A percentile compares a stretch with the other conserved stretches of the same genome.
Evolutionary conservation across 2,329 filamentous ascomycete species (phyloP).

Genomic region (Fusarium cyanostomum): DNA sequence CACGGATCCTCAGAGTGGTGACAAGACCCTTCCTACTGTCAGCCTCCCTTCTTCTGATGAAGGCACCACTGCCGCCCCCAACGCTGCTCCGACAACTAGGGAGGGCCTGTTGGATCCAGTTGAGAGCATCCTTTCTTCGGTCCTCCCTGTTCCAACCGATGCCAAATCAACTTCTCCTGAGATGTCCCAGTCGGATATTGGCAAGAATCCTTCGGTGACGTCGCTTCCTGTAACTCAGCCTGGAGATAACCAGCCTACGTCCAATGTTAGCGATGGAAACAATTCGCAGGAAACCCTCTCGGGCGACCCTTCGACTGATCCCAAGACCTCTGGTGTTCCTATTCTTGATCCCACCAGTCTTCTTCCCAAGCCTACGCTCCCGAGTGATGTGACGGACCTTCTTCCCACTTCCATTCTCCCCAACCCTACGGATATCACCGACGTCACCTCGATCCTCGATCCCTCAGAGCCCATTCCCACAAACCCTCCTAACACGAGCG

Average conservation of each 20-base stretch:
- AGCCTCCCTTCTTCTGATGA: conserved; percentile 7
- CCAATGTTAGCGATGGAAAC: conserved; percentile 4
- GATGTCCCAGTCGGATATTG: conserved; percentile 4
- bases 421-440: conserved; percentile 19
- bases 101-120: conserved; percentile 39
- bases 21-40: conserved; percentile 20
- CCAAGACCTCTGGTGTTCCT: conserved; percentile 19
- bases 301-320: conserved; percentile 17
- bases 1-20: conserved; percentile 14
- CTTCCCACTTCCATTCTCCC: neutral
- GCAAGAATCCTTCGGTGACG: conserved; percentile 15
- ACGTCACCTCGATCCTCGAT: conserved; percentile 21
- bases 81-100: conserved; percentile 18
- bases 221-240: neutral
- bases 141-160: conserved; percentile 23
- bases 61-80: conserved; percentile 18
- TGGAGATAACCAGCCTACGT: conserved; percentile 14
- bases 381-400: conserved; percentile 10
- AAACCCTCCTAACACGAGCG: conserved; percentile 14
- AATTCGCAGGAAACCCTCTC: conserved; percentile 22
- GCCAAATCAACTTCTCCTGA: conserved; percentile 8
- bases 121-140: conserved; percentile 29
- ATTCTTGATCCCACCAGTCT: conserved; percentile 21
- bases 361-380: conserved; percentile 21
- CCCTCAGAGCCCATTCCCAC: conserved; percentile 5